Percentiles rank a stretch among this genome's conserved stretches.
Conservation (phyloP, 805 yeast species). For the Yamadazyma takamatsuzukensis region DNA sequence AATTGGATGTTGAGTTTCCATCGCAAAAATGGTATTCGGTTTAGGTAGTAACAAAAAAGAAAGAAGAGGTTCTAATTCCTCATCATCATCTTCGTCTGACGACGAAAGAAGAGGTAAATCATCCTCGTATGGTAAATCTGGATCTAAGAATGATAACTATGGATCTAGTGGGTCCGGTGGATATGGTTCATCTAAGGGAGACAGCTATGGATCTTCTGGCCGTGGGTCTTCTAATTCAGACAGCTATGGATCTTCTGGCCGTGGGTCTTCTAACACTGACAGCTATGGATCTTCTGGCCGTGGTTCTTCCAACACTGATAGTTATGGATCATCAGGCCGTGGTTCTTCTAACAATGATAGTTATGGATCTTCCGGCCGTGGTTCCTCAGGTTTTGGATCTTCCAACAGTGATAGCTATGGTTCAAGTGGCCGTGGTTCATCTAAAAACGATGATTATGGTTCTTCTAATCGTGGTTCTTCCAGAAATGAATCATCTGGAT, state of each 20-base stretch:
- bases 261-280: constrained; percentile 2
- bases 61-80: constrained; percentile 2
- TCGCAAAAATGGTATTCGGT: constrained; percentile 28
- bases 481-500: background rate
- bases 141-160: constrained; percentile 1
- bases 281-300: constrained; percentile 1
- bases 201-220: too few relatives aligned
- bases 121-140: background rate
- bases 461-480: constrained; percentile 1
- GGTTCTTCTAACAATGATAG: constrained; percentile 8
- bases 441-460: constrained; percentile 8
- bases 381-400: constrained; percentile 10
- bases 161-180: constrained; percentile 1
- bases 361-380: constrained; percentile 17
- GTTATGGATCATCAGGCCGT: constrained; percentile 1
- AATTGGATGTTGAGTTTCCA: too few relatives aligned
- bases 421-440: constrained; percentile 13
- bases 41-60: constrained; percentile 23
- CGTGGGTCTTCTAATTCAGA: too few relatives aligned
- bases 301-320: constrained; percentile 12
- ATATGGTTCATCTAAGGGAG: constrained; percentile 6
- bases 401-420: constrained; percentile 12
- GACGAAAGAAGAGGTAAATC: background rate
- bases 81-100: constrained; percentile 1
- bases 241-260: constrained; percentile 1